A percentile compares a stretch with the other conserved stretches of the same genome.
phyloP scores from a whole-genome alignment of 106 monocot species.

The Dioscorea dumetorum region DNA sequence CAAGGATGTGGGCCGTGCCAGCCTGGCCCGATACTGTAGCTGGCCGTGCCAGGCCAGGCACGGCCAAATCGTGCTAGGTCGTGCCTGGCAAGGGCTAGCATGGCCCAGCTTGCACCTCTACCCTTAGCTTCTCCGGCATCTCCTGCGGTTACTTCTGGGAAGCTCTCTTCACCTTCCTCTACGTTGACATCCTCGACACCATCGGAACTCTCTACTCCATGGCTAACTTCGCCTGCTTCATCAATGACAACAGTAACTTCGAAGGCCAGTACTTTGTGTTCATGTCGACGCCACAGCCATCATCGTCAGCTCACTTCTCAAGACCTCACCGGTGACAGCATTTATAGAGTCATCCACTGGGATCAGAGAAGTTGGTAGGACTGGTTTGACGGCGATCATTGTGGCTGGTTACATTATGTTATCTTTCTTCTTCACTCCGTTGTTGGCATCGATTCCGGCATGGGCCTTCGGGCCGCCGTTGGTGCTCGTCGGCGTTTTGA shows the following conservation, averaged over 20 bases:
- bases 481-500: conserved; percentile 55
- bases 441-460: conserved; percentile 58
- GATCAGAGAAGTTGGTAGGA: conserved; percentile 53
- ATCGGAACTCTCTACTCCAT: conserved; percentile 35
- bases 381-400: conserved; percentile 50
- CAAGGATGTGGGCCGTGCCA: too few species aligned
- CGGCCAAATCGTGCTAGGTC: too few species aligned
- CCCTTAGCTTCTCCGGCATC: conserved; percentile 22
- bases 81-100: too few species aligned
- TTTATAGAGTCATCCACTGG: conserved; percentile 70
- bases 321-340: conserved; percentile 26
- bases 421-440: conserved; percentile 60
- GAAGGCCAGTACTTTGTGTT: conserved; percentile 43
- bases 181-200: conserved; percentile 39
- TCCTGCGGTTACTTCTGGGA: conserved; percentile 23
- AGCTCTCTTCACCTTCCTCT: conserved; percentile 31
- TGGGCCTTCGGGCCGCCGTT: conserved; percentile 72
- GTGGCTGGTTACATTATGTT: conserved; percentile 47
- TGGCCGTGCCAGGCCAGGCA: too few species aligned
- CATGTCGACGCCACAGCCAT: conserved; percentile 40
- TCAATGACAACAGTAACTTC: conserved; percentile 30
- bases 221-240: conserved; percentile 33
- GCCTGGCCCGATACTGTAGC: too few species aligned
- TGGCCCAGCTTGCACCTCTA: too few species aligned
- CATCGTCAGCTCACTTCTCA: conserved; percentile 17